Evolutionary conservation across 768 basidiomycete genomes (phyloP).

Genomic region (Brasilioporus rufonigricans): DNA sequence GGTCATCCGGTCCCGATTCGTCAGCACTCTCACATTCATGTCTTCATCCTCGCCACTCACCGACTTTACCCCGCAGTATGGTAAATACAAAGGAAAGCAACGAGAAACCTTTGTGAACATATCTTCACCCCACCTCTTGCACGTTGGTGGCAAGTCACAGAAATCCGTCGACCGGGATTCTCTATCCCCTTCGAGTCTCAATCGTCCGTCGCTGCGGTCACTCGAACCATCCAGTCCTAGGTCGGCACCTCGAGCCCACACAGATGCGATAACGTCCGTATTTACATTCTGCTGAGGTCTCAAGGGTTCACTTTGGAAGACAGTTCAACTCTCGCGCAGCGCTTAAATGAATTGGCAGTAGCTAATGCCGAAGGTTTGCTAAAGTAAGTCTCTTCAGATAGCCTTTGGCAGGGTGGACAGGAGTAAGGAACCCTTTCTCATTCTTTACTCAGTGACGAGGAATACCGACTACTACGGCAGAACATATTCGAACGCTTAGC

Average conservation of each 20-base stretch:
- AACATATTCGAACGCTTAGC: conserved; percentile 81
- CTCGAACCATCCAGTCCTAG: conserved; percentile 22
- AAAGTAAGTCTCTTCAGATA: conserved; percentile 46
- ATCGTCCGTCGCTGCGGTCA: conserved; percentile 22
- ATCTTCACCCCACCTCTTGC: conserved; percentile 32
- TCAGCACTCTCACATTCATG: conserved; percentile 36
- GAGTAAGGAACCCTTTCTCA: conserved; percentile 2
- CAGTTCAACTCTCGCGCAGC: conserved; percentile 75
- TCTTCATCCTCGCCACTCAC: conserved; percentile 10
- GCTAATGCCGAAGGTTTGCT: conserved; percentile 81
- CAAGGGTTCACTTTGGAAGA: conserved; percentile 10
- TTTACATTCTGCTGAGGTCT: conserved; percentile 10
- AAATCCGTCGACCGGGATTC: conserved; percentile 20
- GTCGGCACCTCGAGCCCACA: conserved; percentile 29
- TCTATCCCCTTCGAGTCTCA: conserved; percentile 10
- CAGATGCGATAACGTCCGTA: conserved; percentile 58
- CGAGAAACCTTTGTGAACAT: conserved; percentile 40
- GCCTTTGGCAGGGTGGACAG: not conserved
- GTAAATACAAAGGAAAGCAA: conserved; percentile 57
- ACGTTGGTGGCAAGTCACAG: conserved; percentile 19
- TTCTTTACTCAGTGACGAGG: conserved; percentile 61
- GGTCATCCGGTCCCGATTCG: conserved; percentile 62
- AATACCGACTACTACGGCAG: conserved; percentile 80
- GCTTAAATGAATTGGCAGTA: conserved; percentile 74
- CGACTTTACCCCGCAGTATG: conserved; percentile 38